Evolutionary conservation across 257 asterid species (phyloP).

Genomic region (Solanum pinnatisectum): DNA sequence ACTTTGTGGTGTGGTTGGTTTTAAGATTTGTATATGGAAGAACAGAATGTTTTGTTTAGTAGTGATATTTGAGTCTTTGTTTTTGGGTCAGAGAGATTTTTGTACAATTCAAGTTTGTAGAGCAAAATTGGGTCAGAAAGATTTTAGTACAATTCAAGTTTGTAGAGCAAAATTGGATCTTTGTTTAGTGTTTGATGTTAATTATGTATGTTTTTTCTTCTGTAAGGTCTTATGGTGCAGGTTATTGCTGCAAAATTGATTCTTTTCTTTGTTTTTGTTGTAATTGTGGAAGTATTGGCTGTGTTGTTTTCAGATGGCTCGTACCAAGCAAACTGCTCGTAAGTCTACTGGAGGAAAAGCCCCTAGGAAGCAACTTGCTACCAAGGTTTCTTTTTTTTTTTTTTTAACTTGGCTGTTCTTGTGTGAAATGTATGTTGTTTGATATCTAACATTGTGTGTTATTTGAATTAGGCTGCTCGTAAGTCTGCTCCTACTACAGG

Average conservation of each 20-base stretch:
- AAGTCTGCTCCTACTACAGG: constrained; percentile 84
- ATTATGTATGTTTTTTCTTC: too few species aligned
- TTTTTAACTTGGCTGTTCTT: too few species aligned
- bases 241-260: background rate
- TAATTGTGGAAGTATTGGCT: background rate
- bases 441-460: background rate
- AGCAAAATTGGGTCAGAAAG: background rate
- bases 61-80: background rate
- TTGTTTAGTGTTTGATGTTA: background rate
- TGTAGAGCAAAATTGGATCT: background rate
- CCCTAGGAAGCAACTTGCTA: constrained; percentile 70
- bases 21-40: background rate
- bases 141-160: background rate
- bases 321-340: constrained; percentile 78
- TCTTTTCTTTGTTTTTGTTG: background rate
- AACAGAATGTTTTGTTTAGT: background rate
- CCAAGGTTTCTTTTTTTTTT: constrained; percentile 32
- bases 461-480: constrained; percentile 47
- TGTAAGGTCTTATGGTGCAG: too few species aligned
- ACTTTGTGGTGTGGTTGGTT: background rate
- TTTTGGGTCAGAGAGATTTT: background rate
- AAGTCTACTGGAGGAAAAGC: constrained; percentile 81
- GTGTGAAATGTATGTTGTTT: background rate
- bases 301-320: constrained; percentile 41
- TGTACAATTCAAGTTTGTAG: background rate